These are phyloP conservation scores for Rhizoclosmatium globosum DNA, from an alignment of 192 early-diverging fungal species.

Conservation along the genomic window DNA sequence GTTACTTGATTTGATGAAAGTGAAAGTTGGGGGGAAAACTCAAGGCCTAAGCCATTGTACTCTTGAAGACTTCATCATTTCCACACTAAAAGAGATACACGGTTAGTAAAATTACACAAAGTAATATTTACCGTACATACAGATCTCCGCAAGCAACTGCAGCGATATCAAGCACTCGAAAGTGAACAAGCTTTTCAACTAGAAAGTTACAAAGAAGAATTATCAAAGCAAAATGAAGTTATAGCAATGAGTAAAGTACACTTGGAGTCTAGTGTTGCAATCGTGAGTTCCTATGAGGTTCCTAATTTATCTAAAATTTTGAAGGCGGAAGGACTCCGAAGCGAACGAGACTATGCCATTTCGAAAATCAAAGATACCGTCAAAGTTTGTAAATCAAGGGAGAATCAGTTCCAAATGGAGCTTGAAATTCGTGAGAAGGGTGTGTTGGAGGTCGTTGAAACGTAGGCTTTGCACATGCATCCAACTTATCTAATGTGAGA, in stretches of 20 bases:
- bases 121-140: too few species aligned
- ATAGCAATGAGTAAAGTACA: slow-evolving; percentile 10
- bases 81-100: neutral
- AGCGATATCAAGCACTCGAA: neutral
- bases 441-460: slow-evolving; percentile 16
- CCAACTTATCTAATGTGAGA: neutral
- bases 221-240: neutral
- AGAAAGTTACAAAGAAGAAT: slow-evolving; percentile 3
- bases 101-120: neutral
- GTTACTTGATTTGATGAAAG: neutral
- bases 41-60: neutral
- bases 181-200: neutral
- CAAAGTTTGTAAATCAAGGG: neutral
- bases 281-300: too few species aligned
- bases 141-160: slow-evolving; percentile 2
- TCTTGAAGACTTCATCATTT: slow-evolving; percentile 3
- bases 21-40: neutral
- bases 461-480: neutral
- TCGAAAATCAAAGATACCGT: slow-evolving; percentile 25
- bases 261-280: neutral
- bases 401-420: slow-evolving; percentile 7
- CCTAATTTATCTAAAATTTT: neutral
- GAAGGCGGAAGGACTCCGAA: slow-evolving; percentile 4
- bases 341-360: slow-evolving; percentile 23
- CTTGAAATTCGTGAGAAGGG: slow-evolving; percentile 11